phyloP scores from a whole-genome alignment of 2,329 filamentous ascomycete genomes.

The Cladophialophora yegresii region DNA sequence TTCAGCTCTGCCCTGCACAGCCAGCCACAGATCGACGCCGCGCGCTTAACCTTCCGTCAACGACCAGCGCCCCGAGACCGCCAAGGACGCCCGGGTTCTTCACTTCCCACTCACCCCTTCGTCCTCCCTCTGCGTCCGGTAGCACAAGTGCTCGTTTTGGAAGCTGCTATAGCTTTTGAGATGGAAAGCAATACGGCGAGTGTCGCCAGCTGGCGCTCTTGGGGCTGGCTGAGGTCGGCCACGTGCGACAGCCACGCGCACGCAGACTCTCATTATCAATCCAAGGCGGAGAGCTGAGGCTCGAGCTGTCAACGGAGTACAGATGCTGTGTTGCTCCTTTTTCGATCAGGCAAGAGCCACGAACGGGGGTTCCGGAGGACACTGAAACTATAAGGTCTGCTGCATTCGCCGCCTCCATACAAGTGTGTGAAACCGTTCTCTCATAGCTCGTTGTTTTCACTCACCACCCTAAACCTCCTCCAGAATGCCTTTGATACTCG shows the following conservation, averaged over 20 bases:
- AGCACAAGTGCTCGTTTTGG: not conserved
- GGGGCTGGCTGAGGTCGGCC: not conserved
- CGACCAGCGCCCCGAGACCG: too few species aligned
- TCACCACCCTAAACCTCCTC: not conserved
- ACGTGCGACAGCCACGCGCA: not conserved
- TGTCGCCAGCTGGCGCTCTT: not conserved
- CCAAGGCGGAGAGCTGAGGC: not conserved
- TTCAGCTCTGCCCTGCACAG: not conserved
- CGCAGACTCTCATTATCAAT: not conserved
- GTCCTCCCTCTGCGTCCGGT: not conserved
- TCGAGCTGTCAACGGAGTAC: not conserved
- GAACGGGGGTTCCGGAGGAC: not conserved
- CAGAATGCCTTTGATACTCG: not conserved
- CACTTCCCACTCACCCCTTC: not conserved
- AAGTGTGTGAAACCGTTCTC: not conserved
- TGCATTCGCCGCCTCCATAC: not conserved
- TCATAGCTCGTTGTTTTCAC: not conserved
- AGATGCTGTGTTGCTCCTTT: not conserved
- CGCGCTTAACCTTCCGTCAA: too few species aligned
- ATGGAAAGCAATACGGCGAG: not conserved
- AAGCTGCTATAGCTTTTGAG: not conserved
- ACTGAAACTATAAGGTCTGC: not conserved
- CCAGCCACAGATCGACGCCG: not conserved
- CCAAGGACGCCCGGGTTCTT: not conserved
- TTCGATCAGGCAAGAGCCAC: not conserved